Conservation (phyloP, 2,329 filamentous ascomycete species). For the Fonsecaea nubica region DNA sequence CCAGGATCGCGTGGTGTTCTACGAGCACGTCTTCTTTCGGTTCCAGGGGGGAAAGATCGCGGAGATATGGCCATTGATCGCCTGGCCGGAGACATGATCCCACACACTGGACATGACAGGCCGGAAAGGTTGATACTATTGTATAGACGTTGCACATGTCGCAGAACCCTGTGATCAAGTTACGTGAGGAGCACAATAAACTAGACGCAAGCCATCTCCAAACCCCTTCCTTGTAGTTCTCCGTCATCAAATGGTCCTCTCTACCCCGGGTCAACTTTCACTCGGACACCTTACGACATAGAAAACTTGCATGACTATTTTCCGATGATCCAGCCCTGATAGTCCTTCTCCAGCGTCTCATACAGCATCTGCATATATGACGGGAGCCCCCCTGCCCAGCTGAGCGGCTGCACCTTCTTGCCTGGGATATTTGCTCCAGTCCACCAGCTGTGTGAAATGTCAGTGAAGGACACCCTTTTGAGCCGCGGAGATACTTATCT, state of each 20-base stretch:
- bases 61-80: slow-evolving; percentile 28
- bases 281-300: too few species aligned
- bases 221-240: too few species aligned
- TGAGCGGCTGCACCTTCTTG: slow-evolving; percentile 54
- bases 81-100: slow-evolving; percentile 25
- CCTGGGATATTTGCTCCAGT: slow-evolving; percentile 64
- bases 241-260: too few species aligned
- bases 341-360: slow-evolving; percentile 28
- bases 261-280: too few species aligned
- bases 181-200: too few species aligned
- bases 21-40: slow-evolving; percentile 27
- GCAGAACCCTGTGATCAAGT: too few species aligned
- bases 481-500: slow-evolving; percentile 16
- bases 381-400: slow-evolving; percentile 46
- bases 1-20: slow-evolving; percentile 20
- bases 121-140: too few species aligned
- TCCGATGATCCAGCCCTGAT: slow-evolving; percentile 27
- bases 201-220: too few species aligned
- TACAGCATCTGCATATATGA: slow-evolving; percentile 34
- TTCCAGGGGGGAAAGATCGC: slow-evolving; percentile 26
- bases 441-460: slow-evolving; percentile 61
- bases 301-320: slow-evolving; percentile 3
- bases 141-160: too few species aligned
- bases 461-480: slow-evolving; percentile 50
- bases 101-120: background rate